Evolutionary conservation across 306 rosid species (phyloP).

Genomic region (Crotalaria pallida): DNA sequence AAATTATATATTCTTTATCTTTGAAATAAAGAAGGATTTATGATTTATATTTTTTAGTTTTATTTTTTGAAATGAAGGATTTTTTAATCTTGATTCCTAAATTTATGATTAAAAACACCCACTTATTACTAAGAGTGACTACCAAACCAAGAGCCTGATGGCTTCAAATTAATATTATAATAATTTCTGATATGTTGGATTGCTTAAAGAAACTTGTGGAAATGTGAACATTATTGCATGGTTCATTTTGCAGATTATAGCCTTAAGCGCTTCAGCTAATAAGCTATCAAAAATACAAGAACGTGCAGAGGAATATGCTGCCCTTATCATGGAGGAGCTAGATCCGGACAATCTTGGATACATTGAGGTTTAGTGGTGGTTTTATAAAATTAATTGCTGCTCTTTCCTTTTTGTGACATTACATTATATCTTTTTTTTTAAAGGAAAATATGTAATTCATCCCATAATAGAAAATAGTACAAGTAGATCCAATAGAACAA

Average conservation of each 20-base stretch:
- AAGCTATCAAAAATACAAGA: conserved; percentile 68
- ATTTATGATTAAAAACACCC: not conserved
- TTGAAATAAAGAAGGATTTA: too few relatives aligned
- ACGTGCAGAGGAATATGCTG: conserved; percentile 83
- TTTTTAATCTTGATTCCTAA: not conserved
- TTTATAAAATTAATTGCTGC: not conserved
- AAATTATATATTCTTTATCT: too few relatives aligned
- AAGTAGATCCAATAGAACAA: too few relatives aligned
- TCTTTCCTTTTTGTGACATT: too few relatives aligned
- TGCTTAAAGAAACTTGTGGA: not conserved
- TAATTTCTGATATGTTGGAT: not conserved
- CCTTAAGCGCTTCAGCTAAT: conserved; percentile 77
- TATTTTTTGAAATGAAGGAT: not conserved
- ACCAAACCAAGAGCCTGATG: not conserved
- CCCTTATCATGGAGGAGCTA: conserved; percentile 87
- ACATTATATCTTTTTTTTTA: too few relatives aligned
- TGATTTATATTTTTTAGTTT: too few relatives aligned
- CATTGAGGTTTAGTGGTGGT: conserved; percentile 59
- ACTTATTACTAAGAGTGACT: not conserved
- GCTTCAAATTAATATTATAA: not conserved
- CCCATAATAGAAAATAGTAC: too few relatives aligned
- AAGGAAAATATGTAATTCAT: too few relatives aligned
- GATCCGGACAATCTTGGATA: conserved; percentile 72
- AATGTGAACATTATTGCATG: not conserved
- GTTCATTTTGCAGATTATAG: conserved; percentile 51